Percentiles rank a stretch among this genome's conserved stretches.
Conservation (phyloP, 345 rosid genomes). For the Ceriops zippeliana region DNA sequence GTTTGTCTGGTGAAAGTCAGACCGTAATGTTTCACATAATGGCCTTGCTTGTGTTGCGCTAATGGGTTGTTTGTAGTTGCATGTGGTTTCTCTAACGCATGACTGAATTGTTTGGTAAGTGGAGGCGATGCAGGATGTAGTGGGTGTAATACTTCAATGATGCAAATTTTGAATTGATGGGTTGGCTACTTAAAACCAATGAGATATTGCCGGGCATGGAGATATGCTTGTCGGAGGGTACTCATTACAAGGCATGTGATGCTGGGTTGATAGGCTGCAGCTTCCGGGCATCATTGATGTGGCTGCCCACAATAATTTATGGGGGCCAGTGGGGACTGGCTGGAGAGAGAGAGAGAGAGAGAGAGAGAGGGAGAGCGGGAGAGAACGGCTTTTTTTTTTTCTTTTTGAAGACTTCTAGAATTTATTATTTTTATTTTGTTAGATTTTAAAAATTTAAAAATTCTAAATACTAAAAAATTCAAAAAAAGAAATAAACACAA, state of each 20-base stretch:
- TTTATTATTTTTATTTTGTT: too few relatives aligned
- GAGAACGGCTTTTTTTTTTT: too few relatives aligned
- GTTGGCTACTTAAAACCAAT: constrained; percentile 3
- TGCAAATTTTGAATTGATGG: constrained; percentile 17
- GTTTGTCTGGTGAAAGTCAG: constrained; percentile 22
- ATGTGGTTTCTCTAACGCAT: too few relatives aligned
- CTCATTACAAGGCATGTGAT: constrained; percentile 30
- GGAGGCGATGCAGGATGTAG: too few relatives aligned
- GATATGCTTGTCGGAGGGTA: constrained; percentile 36
- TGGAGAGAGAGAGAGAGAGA: not conserved
- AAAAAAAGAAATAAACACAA: too few relatives aligned
- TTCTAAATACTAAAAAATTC: too few relatives aligned
- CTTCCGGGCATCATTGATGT: constrained; percentile 28
- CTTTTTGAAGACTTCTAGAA: too few relatives aligned
- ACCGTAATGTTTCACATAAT: constrained; percentile 15
- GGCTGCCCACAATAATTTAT: constrained; percentile 10
- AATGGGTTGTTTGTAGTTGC: not conserved
- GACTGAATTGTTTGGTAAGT: too few relatives aligned
- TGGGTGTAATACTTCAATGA: not conserved
- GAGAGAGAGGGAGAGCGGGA: not conserved
- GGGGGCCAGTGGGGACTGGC: not conserved
- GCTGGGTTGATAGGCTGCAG: not conserved
- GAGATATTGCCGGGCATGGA: constrained; percentile 25
- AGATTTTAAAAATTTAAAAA: too few relatives aligned
- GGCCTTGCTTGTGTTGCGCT: not conserved